Evolutionary conservation across 441 rosid genomes (phyloP).

Genomic region (Metrosideros polymorpha): DNA sequence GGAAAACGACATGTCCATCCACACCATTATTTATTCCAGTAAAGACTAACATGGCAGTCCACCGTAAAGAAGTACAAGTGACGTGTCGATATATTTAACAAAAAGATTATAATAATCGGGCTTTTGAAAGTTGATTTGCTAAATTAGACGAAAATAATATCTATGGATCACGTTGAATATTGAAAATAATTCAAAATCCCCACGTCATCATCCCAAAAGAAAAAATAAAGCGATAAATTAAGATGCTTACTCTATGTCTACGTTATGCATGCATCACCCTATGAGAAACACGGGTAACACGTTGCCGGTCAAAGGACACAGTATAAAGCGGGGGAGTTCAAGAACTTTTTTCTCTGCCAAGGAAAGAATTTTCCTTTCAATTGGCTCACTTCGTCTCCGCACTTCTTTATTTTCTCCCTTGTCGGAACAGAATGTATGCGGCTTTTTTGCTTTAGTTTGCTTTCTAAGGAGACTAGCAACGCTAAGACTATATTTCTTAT

Average conservation of each 20-base stretch:
- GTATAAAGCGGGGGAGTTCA: not conserved
- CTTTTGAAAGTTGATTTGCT: no score
- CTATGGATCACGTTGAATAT: no score
- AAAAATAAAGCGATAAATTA: rapidly evolving
- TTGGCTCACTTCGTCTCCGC: not conserved
- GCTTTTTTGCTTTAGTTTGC: not conserved
- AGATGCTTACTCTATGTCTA: not conserved
- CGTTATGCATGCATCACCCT: not conserved
- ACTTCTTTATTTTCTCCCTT: no score
- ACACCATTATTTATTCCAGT: not conserved
- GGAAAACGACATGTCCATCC: not conserved
- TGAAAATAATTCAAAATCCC: no score
- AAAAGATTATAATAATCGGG: not conserved
- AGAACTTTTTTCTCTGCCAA: not conserved
- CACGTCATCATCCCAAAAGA: no score
- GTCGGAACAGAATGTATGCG: not conserved
- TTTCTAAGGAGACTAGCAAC: not conserved
- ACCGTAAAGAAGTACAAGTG: not conserved
- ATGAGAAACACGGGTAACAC: not conserved
- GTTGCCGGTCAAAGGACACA: not conserved
- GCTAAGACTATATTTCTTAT: no score
- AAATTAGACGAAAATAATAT: not conserved
- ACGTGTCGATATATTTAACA: not conserved
- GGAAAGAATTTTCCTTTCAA: not conserved
- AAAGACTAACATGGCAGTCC: not conserved